Base-by-base conservation (phyloP, 352 stramenopile species). In the Phytophthora europaea region DNA sequence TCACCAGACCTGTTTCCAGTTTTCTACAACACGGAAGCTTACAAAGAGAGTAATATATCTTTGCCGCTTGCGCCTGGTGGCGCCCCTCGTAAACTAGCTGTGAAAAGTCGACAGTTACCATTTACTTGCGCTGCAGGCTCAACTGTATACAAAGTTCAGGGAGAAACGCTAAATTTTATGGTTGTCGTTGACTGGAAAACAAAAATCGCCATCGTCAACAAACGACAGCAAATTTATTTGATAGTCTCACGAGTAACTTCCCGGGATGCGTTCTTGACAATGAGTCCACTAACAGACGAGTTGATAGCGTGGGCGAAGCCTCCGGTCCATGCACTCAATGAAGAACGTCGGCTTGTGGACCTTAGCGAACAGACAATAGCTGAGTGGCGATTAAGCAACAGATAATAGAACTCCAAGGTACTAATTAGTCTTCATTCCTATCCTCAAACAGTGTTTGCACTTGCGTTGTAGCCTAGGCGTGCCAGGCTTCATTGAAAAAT, bases 41-140 rank as follows among this genome's bases (percentile, higher is more conserved):
- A 50, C 3, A 18, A 22, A 13, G 15, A 50, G n/a, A n/a, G 43
- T 18, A 22, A 50, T 22, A 50, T 50, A 5, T 22, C 43, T 5
- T 13, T 50, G 5, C 6, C 26, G 6, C 18, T 7, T 7, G 13
- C 40, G 2, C 38, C 6, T 4, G 18, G 43, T 4, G 57, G 40
- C 4, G 4, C 4, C 1, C 23, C 2, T 0, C 40, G 57, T 3
- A 15, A 8, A 4, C 10, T 64, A 3, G 22, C 16, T 22, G 15
- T 54, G 2, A 38, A n/a, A 7, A 52, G 55, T 7, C 40, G 52
- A 3, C 57, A 55, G n/a, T 53, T 64, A 7, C 40, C 57, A 0
- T n/a, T 64, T 15, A 38, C 54, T 12, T 64, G 40, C 12, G 61
- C 61, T n/a, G n/a, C n/a, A n/a, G n/a, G n/a, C n/a, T n/a, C n/a